Evolutionary conservation across 805 yeast genomes (phyloP).

Genomic region (Kodamaea hsintzibuensis): DNA sequence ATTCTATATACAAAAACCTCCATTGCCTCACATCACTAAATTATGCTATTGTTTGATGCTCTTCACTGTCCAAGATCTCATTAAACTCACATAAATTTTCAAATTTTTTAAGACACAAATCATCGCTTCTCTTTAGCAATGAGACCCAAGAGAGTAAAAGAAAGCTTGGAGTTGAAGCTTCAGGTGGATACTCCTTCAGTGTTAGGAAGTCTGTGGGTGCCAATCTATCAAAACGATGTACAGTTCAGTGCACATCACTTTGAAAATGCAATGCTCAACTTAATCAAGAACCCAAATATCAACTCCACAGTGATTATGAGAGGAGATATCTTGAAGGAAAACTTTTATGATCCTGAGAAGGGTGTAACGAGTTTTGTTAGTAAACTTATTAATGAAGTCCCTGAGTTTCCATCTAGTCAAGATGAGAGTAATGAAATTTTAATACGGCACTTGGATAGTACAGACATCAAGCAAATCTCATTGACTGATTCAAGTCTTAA

Average conservation of each 20-base stretch:
- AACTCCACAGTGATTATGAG: slow-evolving; percentile 89
- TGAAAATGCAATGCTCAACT: slow-evolving; percentile 73
- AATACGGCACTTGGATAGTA: slow-evolving; percentile 36
- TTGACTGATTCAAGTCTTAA: slow-evolving; percentile 19
- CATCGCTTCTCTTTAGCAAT: background rate
- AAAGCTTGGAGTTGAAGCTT: slow-evolving; percentile 3
- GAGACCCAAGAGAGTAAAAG: slow-evolving; percentile 7
- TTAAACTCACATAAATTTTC: background rate
- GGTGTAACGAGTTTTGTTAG: slow-evolving; percentile 30
- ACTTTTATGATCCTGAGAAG: slow-evolving; percentile 38
- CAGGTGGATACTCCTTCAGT: slow-evolving; percentile 30
- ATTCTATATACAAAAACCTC: too few species aligned
- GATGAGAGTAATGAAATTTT: slow-evolving; percentile 22
- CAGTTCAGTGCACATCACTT: slow-evolving; percentile 59
- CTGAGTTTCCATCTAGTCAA: slow-evolving; percentile 33
- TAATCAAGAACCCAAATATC: slow-evolving; percentile 81
- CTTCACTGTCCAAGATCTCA: too few species aligned
- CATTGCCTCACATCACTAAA: too few species aligned
- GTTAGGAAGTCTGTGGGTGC: slow-evolving; percentile 64
- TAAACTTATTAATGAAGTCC: slow-evolving; percentile 26
- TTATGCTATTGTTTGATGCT: too few species aligned
- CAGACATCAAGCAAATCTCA: slow-evolving; percentile 31
- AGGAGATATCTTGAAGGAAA: slow-evolving; percentile 73
- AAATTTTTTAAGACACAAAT: background rate
- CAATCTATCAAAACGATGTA: slow-evolving; percentile 50